Conservation (phyloP, 805 yeast genomes). For the Starmerella khaoyaiensis region DNA sequence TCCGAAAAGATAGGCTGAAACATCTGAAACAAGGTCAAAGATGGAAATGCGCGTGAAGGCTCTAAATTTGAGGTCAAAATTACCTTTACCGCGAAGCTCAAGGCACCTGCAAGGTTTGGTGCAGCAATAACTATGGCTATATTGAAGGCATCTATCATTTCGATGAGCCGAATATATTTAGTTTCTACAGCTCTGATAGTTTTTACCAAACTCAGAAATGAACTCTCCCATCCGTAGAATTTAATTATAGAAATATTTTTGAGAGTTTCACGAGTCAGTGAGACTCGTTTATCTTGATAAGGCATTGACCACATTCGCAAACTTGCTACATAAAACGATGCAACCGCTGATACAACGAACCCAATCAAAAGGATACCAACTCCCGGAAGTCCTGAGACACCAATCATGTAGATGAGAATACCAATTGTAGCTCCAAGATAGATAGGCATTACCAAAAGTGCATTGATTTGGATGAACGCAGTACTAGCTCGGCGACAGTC, state of each 20-base stretch:
- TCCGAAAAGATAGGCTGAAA: conserved; percentile 9
- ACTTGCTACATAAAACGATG: conserved; percentile 13
- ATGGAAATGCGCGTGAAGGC: conserved; percentile 15
- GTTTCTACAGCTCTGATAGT: conserved; percentile 10
- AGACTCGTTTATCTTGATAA: conserved; percentile 63
- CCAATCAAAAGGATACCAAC: conserved; percentile 35
- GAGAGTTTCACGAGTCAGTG: conserved; percentile 61
- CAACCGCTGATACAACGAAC: conserved; percentile 29
- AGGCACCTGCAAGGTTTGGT: conserved; percentile 16
- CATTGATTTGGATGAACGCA: conserved; percentile 10
- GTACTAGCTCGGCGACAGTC: conserved; percentile 68
- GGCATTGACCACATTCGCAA: conserved; percentile 18
- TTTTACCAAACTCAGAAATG: conserved; percentile 44
- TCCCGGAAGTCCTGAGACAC: conserved; percentile 62
- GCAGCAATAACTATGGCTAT: conserved; percentile 9
- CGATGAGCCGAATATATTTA: conserved; percentile 10
- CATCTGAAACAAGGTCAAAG: conserved; percentile 16
- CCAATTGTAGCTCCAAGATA: conserved; percentile 40
- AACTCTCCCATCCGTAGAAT: conserved; percentile 81
- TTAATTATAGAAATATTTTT: conserved; percentile 68
- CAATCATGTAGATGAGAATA: conserved; percentile 52
- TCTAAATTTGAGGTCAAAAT: conserved; percentile 4
- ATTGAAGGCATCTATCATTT: conserved; percentile 11
- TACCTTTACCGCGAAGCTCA: conserved; percentile 15
- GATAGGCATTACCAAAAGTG: conserved; percentile 8